Conservation (phyloP, 441 rosid genomes). For the Euphorbia corollata region DNA sequence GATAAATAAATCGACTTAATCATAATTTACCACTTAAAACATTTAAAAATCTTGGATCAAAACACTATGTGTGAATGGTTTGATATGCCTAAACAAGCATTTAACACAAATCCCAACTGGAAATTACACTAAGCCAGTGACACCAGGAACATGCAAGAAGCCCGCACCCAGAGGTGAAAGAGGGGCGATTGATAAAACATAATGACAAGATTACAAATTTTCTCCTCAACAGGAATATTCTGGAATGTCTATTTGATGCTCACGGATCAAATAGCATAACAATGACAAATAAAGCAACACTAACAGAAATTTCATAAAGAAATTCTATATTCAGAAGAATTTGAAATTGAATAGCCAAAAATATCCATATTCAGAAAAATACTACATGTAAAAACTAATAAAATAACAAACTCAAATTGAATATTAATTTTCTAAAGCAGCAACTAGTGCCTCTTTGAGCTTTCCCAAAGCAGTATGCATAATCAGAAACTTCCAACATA, state of each 20-base stretch:
- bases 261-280: neutral
- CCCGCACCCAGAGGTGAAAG: too few relatives aligned
- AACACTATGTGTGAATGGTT: neutral
- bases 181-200: neutral
- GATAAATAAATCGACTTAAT: neutral
- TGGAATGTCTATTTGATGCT: neutral
- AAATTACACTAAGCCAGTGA: neutral
- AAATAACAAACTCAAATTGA: neutral
- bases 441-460: neutral
- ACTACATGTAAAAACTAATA: neutral
- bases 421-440: neutral
- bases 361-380: neutral
- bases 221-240: neutral
- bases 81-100: neutral
- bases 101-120: conserved; percentile 1
- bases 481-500: neutral
- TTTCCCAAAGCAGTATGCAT: neutral
- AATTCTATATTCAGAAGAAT: neutral
- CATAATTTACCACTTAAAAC: neutral
- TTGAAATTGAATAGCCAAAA: neutral
- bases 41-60: neutral
- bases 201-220: neutral
- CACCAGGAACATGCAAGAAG: neutral
- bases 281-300: neutral
- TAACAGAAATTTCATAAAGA: neutral